phyloP scores from a whole-genome alignment of 202 grass and related monocot genomes.

The Cymbopogon flexuosus region DNA sequence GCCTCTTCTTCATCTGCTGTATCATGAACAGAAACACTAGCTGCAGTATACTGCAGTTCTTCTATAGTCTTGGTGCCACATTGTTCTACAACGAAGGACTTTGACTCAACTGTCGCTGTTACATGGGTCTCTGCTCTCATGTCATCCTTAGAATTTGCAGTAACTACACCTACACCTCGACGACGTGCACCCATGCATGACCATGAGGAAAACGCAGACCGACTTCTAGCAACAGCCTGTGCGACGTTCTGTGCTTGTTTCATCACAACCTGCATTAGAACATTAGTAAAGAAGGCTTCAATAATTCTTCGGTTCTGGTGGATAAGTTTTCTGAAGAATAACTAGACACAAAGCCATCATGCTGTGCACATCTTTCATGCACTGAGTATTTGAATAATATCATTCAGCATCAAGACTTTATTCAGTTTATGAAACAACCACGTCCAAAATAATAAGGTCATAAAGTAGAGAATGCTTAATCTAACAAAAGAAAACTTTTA shows the following conservation, averaged over 20 bases:
- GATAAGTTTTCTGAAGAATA: constrained; percentile 15
- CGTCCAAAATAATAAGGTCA: background rate
- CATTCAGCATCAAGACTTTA: constrained; percentile 8
- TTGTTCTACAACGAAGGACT: constrained; percentile 51
- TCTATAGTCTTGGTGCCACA: constrained; percentile 32
- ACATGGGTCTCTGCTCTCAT: constrained; percentile 40
- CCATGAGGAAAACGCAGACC: constrained; percentile 76
- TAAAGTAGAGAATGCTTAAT: background rate
- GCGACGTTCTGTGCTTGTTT: constrained; percentile 89
- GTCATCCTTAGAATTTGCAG: constrained; percentile 50
- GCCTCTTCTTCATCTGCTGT: constrained; percentile 62
- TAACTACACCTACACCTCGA: constrained; percentile 50
- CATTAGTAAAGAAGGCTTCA: background rate
- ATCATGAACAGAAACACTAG: constrained; percentile 49
- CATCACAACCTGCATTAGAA: constrained; percentile 64
- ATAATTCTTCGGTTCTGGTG: background rate
- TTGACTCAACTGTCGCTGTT: constrained; percentile 38
- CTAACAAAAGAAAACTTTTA: background rate
- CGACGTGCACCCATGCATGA: constrained; percentile 87
- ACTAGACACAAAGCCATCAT: constrained; percentile 14
- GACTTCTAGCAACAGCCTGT: constrained; percentile 87
- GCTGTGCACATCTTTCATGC: background rate
- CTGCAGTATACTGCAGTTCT: constrained; percentile 52
- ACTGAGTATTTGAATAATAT: background rate
- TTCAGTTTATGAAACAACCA: constrained; percentile 15